Conservation (phyloP, 352 stramenopile species). For the Phytophthora colocasiae region DNA sequence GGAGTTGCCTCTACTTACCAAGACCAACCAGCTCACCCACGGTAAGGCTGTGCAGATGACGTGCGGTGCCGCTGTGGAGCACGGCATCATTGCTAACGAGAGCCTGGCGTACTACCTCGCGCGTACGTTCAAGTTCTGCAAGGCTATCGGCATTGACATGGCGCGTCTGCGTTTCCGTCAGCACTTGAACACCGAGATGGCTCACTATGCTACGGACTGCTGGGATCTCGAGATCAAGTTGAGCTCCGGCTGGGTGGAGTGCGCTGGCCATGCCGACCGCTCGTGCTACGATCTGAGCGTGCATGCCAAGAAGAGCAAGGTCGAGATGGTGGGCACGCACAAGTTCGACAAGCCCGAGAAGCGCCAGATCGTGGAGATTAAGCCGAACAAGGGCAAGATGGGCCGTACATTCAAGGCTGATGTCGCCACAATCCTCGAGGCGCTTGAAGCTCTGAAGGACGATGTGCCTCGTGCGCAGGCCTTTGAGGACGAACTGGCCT, state of each 20-base stretch:
- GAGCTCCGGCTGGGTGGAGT: slow-evolving; percentile 99
- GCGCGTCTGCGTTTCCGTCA: slow-evolving; percentile 97
- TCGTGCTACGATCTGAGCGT: slow-evolving; percentile 98
- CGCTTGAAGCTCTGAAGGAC: slow-evolving; percentile 85
- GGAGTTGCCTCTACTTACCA: slow-evolving; percentile 91
- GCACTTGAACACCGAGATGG: slow-evolving; percentile 99
- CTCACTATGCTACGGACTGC: slow-evolving; percentile 99
- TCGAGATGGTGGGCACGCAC: slow-evolving; percentile 90
- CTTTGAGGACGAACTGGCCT: slow-evolving; percentile 93
- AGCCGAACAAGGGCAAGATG: slow-evolving; percentile 97
- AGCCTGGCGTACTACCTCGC: slow-evolving; percentile 99
- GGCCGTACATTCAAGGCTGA: slow-evolving; percentile 98
- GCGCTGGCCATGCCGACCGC: slow-evolving; percentile 98
- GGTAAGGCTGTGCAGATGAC: slow-evolving; percentile 96
- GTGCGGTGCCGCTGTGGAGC: slow-evolving; percentile 90
- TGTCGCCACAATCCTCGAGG: slow-evolving; percentile 75
- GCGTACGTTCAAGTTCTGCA: slow-evolving; percentile 96
- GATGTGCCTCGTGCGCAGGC: slow-evolving; percentile 89
- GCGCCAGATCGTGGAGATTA: slow-evolving; percentile 94
- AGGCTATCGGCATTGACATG: slow-evolving; percentile 95
- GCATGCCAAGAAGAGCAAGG: slow-evolving; percentile 89
- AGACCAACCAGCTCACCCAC: slow-evolving; percentile 96
- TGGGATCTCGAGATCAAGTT: slow-evolving; percentile 99
- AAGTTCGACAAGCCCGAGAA: slow-evolving; percentile 94
- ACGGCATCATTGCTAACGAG: slow-evolving; percentile 98